Base-by-base conservation (phyloP, 805 yeast species). In the Groenewaldozyma tartarivorans region DNA sequence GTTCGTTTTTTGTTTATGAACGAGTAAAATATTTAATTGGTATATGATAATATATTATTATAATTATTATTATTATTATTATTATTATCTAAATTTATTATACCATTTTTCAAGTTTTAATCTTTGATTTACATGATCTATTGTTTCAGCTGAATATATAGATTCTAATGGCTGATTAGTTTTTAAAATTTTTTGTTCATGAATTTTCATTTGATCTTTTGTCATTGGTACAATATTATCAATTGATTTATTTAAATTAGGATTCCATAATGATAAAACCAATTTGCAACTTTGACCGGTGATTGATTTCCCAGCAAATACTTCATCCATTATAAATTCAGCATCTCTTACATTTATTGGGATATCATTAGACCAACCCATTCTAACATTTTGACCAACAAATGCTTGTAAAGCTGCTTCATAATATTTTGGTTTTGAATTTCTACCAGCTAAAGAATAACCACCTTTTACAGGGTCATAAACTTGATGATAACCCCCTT, bases 1-100 rank as follows among this genome's bases (percentile, higher is more conserved):
- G 96, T 60, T 81, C 96, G 13, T 90, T 90, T 61, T 88, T 76
- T 57, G 96, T 90, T 29, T 92, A 92, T 62, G 98, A 90, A 62
- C 70, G 95, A 44, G 70, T 79, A 63, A 92, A 92, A 64, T 65
- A 66, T 51, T 60, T 68, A 40, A 61, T 92, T 40, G 82, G 84
- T 33, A 82, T 87, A 35, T 78, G 52, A 42, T 6, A 6, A n/a
- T n/a, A 5, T 34, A 7, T 7, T 24, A 11, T 9, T 37, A 11
- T 32, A 32, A 16, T 15, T 37, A 5, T 15, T 37, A 29, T 4
- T 31, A 32, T 31, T 13, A n/a, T 5, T 37, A 9, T 33, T 13
- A 5, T n/a, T 35, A 17, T 35, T 63, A 56, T 17, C 67, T 49
- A 47, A 59, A 84, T 66, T 65, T 72, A 59, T 81, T 71, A 61